Evolutionary conservation across 495 filamentous ascomycete species (phyloP), one percentile per base, ranked within the genome.

Genomic region (Sporormia fimetaria): DNA sequence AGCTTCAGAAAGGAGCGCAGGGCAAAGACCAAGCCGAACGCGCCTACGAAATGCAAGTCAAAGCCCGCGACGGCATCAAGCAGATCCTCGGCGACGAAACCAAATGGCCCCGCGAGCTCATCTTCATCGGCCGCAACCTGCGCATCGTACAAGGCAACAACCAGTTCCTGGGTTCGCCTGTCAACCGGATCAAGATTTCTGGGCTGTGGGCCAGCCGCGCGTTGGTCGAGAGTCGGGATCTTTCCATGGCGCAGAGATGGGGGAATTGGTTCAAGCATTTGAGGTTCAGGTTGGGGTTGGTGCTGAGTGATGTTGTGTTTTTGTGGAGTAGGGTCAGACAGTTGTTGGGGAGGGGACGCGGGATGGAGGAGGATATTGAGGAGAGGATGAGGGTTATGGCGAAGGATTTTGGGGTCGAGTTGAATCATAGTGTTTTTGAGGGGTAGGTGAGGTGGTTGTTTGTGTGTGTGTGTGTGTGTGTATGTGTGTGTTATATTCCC

Each of bases 341-440:
- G 61, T 70, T 70, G 47, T 56, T 95, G 22, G 76, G 78, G 1
- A 60, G 74, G 1, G 85, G 87, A 1, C 68, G 72, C 11, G 88
- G 88, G 0, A 92, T 95, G 83, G 90, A 98, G 55, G 88, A 95
- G 56, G 83, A 87, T 37, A 73, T 98, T 21, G 90, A 98, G 66
- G 71, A 68, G 45, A 69, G 80, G 53, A 86, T 98, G 83, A 76
- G 70, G 60, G 67, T 63, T 21, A 82, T 94, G 66, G 90, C 90
- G 0, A 87, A 80, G 57, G 84, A 90, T 49, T 82, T 92, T 57
- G 90, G 90, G 0, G 74, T 98, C 1, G 87, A 98, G 57, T 57
- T 95, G 44, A 80, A 90, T 54, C 83, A 87, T 61, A 73, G 74
- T 28, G 68, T 94, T 2, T 94, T 94, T 61, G 83, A 90, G 43